Evolutionary conservation across 164 flowering plant genomes (phyloP).

Genomic region (Taxillus chinensis): DNA sequence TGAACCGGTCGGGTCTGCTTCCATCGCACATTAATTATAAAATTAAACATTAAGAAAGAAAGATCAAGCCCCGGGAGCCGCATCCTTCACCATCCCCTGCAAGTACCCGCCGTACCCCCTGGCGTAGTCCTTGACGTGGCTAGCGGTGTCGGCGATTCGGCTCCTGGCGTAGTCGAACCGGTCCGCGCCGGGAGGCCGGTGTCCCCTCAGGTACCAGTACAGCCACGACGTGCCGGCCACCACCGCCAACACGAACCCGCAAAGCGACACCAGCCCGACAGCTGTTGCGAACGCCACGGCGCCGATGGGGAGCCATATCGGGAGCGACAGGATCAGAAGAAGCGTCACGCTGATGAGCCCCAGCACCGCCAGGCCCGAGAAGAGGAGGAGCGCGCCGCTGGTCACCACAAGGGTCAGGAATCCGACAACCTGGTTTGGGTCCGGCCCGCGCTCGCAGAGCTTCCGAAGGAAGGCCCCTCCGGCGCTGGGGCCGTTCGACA

Average conservation of each 20-base stretch:
- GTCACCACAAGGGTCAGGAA: conserved; percentile 51
- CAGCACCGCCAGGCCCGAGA: conserved; percentile 61
- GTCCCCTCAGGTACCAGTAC: conserved; percentile 53
- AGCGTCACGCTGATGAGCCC: conserved; percentile 59
- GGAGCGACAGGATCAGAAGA: conserved; percentile 53
- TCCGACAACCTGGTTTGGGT: conserved; percentile 53
- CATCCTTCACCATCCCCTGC: conserved; percentile 72
- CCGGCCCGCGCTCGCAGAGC: conserved; percentile 41
- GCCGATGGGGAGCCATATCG: conserved; percentile 69
- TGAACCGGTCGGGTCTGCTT: too few species aligned
- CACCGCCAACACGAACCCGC: conserved; percentile 33
- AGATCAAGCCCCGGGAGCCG: conserved; percentile 72
- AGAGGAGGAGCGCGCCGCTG: conserved; percentile 45
- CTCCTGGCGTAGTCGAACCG: conserved; percentile 62
- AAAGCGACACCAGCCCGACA: conserved; percentile 33
- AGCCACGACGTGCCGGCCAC: conserved; percentile 50
- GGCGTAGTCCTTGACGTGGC: conserved; percentile 73
- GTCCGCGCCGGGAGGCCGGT: conserved; percentile 58
- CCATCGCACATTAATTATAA: too few species aligned
- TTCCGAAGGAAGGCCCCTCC: conserved; percentile 20
- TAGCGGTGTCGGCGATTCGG: conserved; percentile 76
- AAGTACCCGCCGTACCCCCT: conserved; percentile 78
- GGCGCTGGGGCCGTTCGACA: not conserved
- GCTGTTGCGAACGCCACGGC: conserved; percentile 29
- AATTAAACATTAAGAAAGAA: not conserved